Evolutionary conservation across 768 basidiomycete species (phyloP), one percentile per base, ranked within the genome.

Genomic region (Kwoniella europaea): DNA sequence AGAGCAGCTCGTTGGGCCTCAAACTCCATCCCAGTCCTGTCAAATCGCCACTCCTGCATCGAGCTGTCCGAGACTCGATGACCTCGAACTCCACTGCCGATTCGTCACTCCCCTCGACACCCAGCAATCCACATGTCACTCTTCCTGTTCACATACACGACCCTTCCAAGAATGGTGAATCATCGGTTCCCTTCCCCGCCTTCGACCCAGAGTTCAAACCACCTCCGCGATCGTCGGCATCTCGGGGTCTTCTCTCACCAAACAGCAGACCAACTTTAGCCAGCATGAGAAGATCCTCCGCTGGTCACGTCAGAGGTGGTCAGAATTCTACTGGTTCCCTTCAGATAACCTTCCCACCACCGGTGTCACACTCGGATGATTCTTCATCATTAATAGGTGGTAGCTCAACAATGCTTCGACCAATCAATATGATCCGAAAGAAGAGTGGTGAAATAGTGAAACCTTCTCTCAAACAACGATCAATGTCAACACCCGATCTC

Each of bases 371-470:
- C 6, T 66, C 72, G 16, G 69, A 73, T 13, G 68, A 74, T 12
- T 62, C 67, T n/a, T 46, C 70, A n/a, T 64, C 65, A 6, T 59
- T 46, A 46, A 50, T 46, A 12, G 65, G 65, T 50, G 43, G 63
- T 22, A 54, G 50, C 35, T 68, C 68, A 16, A 65, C 71, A 13
- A 46, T 52, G 12, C 70, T 71, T 50, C 76, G 72, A 13, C 76
- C 76, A 22, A 61, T 69, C 15, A 77, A 86, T 68, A 86, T 91
- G 73, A 85, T 93, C 52, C 89, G 94, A 72, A 98, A 98, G 85
- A 98, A 97, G 85, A 92, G 92, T 9, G 95, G 96, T 46, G 92
- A 97, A 83, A 89, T 92, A 10, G 90, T 98, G 79, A 95, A 94
- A 83, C 90, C 93, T 3, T 93, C 94, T 1, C 88, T 98, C 75